Conservation (phyloP, 1,284 basidiomycete species). For the Ustilago nuda region DNA sequence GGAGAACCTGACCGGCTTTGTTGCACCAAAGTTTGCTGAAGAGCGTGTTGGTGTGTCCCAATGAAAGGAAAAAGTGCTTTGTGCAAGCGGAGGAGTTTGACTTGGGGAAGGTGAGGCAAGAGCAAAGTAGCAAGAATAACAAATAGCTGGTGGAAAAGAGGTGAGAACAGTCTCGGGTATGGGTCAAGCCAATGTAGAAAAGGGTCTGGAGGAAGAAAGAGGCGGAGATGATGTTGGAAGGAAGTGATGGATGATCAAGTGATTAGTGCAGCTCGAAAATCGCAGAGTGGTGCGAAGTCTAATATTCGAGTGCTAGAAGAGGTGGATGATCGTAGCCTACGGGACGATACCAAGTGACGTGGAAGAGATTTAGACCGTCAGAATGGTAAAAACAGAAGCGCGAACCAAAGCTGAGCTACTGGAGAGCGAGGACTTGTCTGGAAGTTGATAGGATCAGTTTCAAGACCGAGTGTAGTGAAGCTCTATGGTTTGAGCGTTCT, state of each 20-base stretch:
- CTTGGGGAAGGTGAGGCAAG: no score
- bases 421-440: neutral
- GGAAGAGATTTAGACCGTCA: constrained; percentile 12
- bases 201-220: neutral
- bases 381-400: constrained; percentile 7
- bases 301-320: constrained; percentile 18
- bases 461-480: constrained; percentile 7
- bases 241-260: neutral
- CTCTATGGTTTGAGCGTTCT: constrained; percentile 20
- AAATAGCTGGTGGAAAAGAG: no score
- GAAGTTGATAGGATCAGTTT: neutral
- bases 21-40: constrained; percentile 1
- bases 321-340: constrained; percentile 47
- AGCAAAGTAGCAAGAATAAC: no score
- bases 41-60: neutral
- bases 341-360: constrained; percentile 43
- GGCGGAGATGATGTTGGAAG: neutral
- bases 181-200: neutral
- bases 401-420: constrained; percentile 8
- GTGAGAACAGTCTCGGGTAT: neutral
- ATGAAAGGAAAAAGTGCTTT: neutral
- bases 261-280: constrained; percentile 20
- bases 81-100: neutral
- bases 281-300: constrained; percentile 41
- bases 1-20: constrained; percentile 6